These are phyloP conservation scores for Vitis riparia DNA, from an alignment of 164 flowering plant species.

Conservation along the genomic window DNA sequence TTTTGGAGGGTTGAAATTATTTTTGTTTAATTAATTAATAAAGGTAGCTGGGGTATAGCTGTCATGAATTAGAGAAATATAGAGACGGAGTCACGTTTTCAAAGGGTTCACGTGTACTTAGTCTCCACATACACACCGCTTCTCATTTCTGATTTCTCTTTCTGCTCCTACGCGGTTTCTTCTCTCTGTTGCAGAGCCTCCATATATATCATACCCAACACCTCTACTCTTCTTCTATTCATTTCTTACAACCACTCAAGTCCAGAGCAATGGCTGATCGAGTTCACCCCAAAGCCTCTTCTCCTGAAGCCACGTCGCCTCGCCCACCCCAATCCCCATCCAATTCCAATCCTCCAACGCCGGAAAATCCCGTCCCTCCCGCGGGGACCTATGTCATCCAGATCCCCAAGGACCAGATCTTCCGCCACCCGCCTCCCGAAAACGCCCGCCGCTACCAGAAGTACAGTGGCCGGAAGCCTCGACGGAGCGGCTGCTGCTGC, in stretches of 20 bases:
- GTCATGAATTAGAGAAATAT: too few species aligned
- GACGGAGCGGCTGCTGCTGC: conserved; percentile 38
- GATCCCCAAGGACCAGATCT: conserved; percentile 84
- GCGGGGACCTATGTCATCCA: conserved; percentile 80
- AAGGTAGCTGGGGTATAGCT: too few species aligned
- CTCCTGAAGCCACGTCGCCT: background rate
- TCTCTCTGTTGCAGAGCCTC: too few species aligned
- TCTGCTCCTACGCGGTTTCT: too few species aligned
- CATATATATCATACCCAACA: too few species aligned
- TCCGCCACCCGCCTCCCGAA: conserved; percentile 76
- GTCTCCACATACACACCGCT: too few species aligned
- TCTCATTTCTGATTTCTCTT: too few species aligned
- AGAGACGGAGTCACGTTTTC: too few species aligned
- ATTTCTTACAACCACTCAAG: background rate
- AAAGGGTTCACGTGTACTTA: too few species aligned
- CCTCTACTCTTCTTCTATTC: background rate
- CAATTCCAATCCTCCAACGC: conserved; percentile 7
- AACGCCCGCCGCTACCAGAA: conserved; percentile 42
- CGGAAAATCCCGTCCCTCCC: conserved; percentile 32
- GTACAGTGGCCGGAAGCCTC: conserved; percentile 25
- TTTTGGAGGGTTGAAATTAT: too few species aligned
- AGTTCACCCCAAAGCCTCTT: conserved; percentile 29
- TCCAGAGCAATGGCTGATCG: conserved; percentile 30
- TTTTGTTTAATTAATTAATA: too few species aligned
- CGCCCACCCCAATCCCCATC: background rate